Base-by-base conservation (phyloP, 1,139 yeast species). In the Taiozyma sp. region DNA sequence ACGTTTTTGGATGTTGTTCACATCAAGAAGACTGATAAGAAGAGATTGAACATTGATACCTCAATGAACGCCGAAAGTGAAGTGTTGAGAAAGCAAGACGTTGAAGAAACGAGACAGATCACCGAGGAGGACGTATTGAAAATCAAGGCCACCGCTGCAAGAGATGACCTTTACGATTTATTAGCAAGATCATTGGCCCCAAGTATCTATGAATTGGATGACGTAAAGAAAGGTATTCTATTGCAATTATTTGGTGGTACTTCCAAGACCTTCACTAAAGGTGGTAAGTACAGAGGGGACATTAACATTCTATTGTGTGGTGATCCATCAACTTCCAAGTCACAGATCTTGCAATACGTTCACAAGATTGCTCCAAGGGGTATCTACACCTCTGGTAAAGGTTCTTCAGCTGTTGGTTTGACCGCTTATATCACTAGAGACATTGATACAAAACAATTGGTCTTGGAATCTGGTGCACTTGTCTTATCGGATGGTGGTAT, bases 331-430 rank as follows among this genome's bases (percentile, higher is more conserved):
- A 93, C 99, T 4, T 85, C 98, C 13, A 93, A 93, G 67, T 93
- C 99, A 2, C 99, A 93, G 68, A 73, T 93, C 51, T 75, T 93
- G 59, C 95, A 90, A 64, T 93, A 93, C 60, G 98, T 93, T 47
- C 99, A 93, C 70, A 89, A 91, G 65, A 93, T 93, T 58, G 96
- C 99, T 0, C 99, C 99, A 42, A 77, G 99, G 65, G 99, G 99
- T 60, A 89, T 95, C 42, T 93, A 91, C 68, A 93, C 99, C 2
- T 90, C 97, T 1, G 99, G 99, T 69, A 93, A 93, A 64, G 99
- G 99, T 50, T 90, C 98, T 0, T 93, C 99, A 26, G 99, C 99
- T 0, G 99, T 93, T 50, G 99, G 99, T 74, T 76, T 93, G 65
- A 93, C 99, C 0, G 99, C 99, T 1, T 93, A 93, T 66, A 85